Percentiles rank a stretch among this genome's conserved stretches.
Evolutionary conservation across 139 green algal species (phyloP).

Genomic region (Yamagishiella unicocca): DNA sequence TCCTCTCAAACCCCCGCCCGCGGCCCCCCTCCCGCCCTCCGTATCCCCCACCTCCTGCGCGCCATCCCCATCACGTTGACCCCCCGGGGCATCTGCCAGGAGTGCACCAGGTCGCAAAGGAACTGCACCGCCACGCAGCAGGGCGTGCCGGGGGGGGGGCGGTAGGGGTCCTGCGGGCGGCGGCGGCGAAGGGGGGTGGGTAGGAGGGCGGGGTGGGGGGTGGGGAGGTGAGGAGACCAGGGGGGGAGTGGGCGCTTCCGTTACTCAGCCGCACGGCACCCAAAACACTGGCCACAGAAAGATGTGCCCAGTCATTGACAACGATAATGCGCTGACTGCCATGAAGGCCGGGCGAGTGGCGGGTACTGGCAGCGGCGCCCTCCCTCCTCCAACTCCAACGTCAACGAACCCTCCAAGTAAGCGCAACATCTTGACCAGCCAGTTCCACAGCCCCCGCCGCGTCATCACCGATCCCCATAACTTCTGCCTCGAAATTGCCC

Average conservation of each 20-base stretch:
- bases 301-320: too few species aligned
- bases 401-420: too few species aligned
- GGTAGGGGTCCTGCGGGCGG: slow-evolving; percentile 4
- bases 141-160: background rate
- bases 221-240: background rate
- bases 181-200: background rate
- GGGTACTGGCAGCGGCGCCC: too few species aligned
- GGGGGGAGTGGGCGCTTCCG: background rate
- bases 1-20: background rate
- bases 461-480: too few species aligned
- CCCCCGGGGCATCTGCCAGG: too few species aligned
- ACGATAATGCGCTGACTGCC: too few species aligned
- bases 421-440: background rate
- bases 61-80: background rate
- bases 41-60: background rate
- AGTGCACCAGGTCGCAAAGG: background rate
- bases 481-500: too few species aligned
- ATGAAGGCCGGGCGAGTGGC: too few species aligned
- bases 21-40: background rate
- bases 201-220: background rate
- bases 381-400: too few species aligned
- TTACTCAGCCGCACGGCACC: too few species aligned
- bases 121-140: background rate
- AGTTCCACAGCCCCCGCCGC: too few species aligned
- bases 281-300: too few species aligned